A percentile compares a stretch with the other conserved stretches of the same genome.
Evolutionary conservation across 768 basidiomycete species (phyloP).

Genomic region (Panaeolus papilionaceus): DNA sequence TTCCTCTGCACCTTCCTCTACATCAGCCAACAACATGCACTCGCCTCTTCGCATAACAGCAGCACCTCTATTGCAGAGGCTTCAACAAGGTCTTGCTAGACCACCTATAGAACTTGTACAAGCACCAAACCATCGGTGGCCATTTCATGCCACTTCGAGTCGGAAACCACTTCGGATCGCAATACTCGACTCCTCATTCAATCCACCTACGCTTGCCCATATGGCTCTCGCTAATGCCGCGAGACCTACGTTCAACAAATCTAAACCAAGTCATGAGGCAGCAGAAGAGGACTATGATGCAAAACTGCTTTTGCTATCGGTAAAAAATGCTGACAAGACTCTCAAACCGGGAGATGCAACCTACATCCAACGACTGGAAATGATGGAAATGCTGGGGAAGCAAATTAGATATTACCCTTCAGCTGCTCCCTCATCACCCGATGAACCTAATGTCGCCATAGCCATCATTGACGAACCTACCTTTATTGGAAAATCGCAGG

Average conservation of each 20-base stretch:
- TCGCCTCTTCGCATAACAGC: constrained; percentile 29
- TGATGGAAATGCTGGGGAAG: constrained; percentile 78
- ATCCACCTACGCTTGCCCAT: constrained; percentile 90
- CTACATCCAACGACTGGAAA: constrained; percentile 79
- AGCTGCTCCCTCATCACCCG: neutral
- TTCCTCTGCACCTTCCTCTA: neutral
- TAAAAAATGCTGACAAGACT: constrained; percentile 86
- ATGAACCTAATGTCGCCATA: constrained; percentile 65
- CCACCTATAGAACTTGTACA: constrained; percentile 66
- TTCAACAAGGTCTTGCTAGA: constrained; percentile 50
- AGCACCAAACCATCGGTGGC: constrained; percentile 69
- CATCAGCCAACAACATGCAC: constrained; percentile 22
- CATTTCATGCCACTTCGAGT: constrained; percentile 42
- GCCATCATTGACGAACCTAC: constrained; percentile 88
- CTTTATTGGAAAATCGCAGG: constrained; percentile 81
- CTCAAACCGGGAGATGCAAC: constrained; percentile 76
- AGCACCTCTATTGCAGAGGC: constrained; percentile 36
- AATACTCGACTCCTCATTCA: constrained; percentile 92
- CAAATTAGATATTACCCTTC: constrained; percentile 32
- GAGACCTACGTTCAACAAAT: constrained; percentile 28
- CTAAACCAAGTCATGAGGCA: constrained; percentile 15
- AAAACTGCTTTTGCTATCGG: constrained; percentile 79
- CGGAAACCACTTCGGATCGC: constrained; percentile 54
- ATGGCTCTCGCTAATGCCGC: constrained; percentile 69
- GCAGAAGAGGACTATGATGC: constrained; percentile 62